Evolutionary conservation across 2,329 filamentous ascomycete species (phyloP).

Genomic region (Verticillium isaacii): DNA sequence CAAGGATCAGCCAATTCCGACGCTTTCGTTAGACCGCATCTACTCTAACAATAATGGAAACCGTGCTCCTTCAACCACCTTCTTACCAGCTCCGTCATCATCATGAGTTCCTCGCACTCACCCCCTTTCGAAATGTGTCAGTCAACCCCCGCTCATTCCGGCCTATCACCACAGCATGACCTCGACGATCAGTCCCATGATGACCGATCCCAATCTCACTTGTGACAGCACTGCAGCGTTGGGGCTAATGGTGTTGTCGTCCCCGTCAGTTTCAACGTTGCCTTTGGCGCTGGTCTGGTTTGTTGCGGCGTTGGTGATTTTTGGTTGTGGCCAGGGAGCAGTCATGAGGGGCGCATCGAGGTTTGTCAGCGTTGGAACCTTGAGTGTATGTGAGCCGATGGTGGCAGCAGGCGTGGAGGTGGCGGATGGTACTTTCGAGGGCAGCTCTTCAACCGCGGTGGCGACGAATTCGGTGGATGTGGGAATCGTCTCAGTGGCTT

Average conservation of each 20-base stretch:
- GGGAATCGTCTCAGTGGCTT: background rate
- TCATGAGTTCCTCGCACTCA: too few species aligned
- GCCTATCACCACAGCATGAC: background rate
- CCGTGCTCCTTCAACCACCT: too few species aligned
- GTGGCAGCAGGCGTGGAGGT: background rate
- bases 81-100: too few species aligned
- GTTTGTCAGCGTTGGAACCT: background rate
- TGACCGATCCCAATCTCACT: background rate
- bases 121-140: background rate
- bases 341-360: background rate
- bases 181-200: background rate
- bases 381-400: background rate
- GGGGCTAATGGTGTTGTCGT: background rate
- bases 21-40: too few species aligned
- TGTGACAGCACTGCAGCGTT: background rate
- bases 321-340: background rate
- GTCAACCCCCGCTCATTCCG: background rate
- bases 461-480: background rate
- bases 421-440: background rate
- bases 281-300: background rate
- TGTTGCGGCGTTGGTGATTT: background rate
- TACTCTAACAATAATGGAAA: too few species aligned
- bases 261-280: background rate
- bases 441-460: background rate
- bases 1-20: too few species aligned